Evolutionary conservation across 805 yeast genomes (phyloP).

Genomic region (Candida odintsovae): DNA sequence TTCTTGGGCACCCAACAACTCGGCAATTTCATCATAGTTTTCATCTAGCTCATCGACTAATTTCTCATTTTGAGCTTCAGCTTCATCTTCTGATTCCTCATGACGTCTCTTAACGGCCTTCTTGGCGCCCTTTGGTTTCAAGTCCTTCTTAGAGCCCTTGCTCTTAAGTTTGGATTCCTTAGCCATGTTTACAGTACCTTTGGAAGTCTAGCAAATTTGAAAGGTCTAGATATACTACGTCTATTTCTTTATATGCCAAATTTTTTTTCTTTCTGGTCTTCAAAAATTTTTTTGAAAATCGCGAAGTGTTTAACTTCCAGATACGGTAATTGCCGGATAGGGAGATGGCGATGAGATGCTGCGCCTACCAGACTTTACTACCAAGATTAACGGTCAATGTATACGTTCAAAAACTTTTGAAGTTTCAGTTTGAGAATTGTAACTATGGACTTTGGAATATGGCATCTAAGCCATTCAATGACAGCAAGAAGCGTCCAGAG

Average conservation of each 20-base stretch:
- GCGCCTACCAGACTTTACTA: slow-evolving; percentile 4
- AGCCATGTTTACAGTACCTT: slow-evolving; percentile 11
- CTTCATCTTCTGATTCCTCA: slow-evolving; percentile 25
- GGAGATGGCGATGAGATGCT: slow-evolving; percentile 10
- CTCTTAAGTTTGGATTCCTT: slow-evolving; percentile 13
- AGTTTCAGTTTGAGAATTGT: no score
- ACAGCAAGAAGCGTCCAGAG: no score
- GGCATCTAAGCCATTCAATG: no score
- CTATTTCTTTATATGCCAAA: not conserved
- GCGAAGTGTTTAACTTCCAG: not conserved
- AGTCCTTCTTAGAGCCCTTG: slow-evolving; percentile 1
- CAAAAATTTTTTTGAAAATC: slow-evolving; percentile 3
- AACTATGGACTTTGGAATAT: no score
- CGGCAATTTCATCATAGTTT: slow-evolving; percentile 53
- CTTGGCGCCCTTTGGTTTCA: slow-evolving; percentile 7
- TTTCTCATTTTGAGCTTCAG: slow-evolving; percentile 33
- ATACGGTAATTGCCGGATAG: not conserved
- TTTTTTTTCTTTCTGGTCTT: not conserved
- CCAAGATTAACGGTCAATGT: no score
- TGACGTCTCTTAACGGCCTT: slow-evolving; percentile 24
- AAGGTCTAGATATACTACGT: not conserved
- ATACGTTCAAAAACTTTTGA: no score
- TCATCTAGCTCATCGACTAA: slow-evolving; percentile 50
- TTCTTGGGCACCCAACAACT: slow-evolving; percentile 42
- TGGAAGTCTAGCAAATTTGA: not conserved